phyloP scores from a whole-genome alignment of 805 yeast genomes.

The Candida pseudofarinosa region DNA sequence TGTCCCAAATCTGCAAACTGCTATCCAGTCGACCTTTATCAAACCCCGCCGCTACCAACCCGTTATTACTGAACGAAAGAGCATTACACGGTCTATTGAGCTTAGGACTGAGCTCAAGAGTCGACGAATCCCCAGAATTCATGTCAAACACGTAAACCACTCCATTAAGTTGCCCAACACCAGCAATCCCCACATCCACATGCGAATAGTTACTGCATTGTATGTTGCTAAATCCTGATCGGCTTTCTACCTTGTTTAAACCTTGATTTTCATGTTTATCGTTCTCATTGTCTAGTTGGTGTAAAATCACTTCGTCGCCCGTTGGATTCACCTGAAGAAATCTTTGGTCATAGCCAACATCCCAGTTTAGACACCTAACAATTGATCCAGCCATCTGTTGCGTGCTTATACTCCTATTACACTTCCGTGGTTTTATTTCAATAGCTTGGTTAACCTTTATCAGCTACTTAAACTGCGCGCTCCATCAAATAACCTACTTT shows the following conservation, averaged over 20 bases:
- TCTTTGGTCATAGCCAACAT: slow-evolving; percentile 49
- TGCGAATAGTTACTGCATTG: slow-evolving; percentile 65
- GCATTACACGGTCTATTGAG: slow-evolving; percentile 75
- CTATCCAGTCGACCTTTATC: slow-evolving; percentile 76
- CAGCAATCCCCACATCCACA: slow-evolving; percentile 52
- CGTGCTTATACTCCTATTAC: no score
- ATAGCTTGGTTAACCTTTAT: neutral
- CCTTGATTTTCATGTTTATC: slow-evolving; percentile 50
- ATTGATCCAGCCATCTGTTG: slow-evolving; percentile 54
- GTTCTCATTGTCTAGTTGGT: slow-evolving; percentile 45
- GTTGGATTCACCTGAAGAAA: slow-evolving; percentile 70
- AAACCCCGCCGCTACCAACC: slow-evolving; percentile 70
- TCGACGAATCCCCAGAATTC: slow-evolving; percentile 28
- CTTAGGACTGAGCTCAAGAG: slow-evolving; percentile 50
- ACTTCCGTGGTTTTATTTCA: no score
- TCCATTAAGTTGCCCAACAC: slow-evolving; percentile 75
- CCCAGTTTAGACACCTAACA: slow-evolving; percentile 59
- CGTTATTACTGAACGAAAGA: slow-evolving; percentile 60
- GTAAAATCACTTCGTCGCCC: slow-evolving; percentile 73
- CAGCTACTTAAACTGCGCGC: neutral
- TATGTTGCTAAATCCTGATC: slow-evolving; percentile 63
- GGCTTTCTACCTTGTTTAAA: slow-evolving; percentile 46
- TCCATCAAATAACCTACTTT: neutral
- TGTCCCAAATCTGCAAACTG: slow-evolving; percentile 77
- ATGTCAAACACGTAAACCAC: slow-evolving; percentile 60